Evolutionary conservation across 257 asterid genomes (phyloP).

Genomic region (Nicotiana undulata): DNA sequence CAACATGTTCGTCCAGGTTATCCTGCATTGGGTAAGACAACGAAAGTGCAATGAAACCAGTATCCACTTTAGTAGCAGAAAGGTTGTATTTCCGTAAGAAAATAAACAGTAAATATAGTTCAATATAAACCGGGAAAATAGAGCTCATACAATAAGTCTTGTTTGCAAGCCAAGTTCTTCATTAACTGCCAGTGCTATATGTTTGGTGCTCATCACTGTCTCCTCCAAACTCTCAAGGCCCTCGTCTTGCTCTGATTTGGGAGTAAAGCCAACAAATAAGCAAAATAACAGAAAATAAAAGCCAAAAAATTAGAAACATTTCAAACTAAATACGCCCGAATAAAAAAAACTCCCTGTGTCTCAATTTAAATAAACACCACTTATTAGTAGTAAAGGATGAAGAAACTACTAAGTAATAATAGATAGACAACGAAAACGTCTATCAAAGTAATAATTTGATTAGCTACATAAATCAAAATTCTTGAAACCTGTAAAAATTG

Average conservation of each 20-base stretch:
- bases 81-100: neutral
- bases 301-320: conserved; percentile 1
- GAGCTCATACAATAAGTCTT: conserved; percentile 67
- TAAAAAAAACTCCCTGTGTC: neutral
- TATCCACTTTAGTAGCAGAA: neutral
- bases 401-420: neutral
- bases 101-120: neutral
- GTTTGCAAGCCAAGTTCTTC: conserved; percentile 92
- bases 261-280: neutral
- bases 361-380: neutral
- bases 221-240: conserved; percentile 87
- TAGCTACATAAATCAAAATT: neutral
- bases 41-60: neutral
- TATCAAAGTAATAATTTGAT: neutral
- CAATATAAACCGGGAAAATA: conserved; percentile 9
- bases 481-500: neutral
- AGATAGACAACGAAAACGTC: neutral
- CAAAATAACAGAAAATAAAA: neutral
- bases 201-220: conserved; percentile 87
- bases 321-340: neutral
- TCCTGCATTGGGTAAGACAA: conserved; percentile 38
- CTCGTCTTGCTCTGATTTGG: conserved; percentile 79
- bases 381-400: neutral
- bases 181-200: conserved; percentile 87
- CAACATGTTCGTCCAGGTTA: conserved; percentile 74